Conservation (phyloP, 495 filamentous ascomycete genomes). For the Astrothelium subdiscretum region DNA sequence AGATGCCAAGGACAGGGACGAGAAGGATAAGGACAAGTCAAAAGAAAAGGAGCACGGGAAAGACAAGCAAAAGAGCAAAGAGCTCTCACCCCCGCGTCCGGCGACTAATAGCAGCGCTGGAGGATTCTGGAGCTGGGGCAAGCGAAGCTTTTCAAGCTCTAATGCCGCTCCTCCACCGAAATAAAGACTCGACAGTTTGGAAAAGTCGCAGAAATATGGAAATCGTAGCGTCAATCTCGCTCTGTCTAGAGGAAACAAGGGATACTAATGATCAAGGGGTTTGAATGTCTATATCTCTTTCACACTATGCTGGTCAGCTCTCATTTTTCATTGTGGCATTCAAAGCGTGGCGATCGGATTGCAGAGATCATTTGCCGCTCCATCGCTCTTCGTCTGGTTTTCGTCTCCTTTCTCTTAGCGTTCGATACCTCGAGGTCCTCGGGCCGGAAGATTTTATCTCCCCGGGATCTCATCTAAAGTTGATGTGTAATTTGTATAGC, state of each 20-base stretch:
- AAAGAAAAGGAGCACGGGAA: conserved; percentile 1
- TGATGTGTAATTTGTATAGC: conserved; percentile 2
- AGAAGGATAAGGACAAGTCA: background rate
- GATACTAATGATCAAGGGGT: background rate
- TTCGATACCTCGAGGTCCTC: background rate
- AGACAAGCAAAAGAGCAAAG: background rate
- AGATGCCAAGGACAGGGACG: background rate
- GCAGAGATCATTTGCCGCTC: background rate
- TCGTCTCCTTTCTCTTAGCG: background rate
- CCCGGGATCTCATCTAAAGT: background rate
- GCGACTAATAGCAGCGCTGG: background rate
- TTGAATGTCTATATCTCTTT: background rate
- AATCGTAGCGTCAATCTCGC: background rate
- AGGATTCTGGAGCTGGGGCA: conserved; percentile 14
- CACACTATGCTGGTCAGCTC: background rate
- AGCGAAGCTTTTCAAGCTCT: conserved; percentile 1
- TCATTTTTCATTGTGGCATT: background rate
- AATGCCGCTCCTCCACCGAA: background rate
- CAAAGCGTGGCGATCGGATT: background rate
- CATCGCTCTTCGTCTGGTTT: background rate
- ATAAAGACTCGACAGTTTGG: background rate
- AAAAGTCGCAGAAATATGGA: background rate
- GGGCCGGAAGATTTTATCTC: background rate
- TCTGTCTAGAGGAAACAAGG: background rate
- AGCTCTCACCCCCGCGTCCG: background rate